phyloP scores from a whole-genome alignment of 2,329 filamentous ascomycete genomes.

The Eutypa lata region DNA sequence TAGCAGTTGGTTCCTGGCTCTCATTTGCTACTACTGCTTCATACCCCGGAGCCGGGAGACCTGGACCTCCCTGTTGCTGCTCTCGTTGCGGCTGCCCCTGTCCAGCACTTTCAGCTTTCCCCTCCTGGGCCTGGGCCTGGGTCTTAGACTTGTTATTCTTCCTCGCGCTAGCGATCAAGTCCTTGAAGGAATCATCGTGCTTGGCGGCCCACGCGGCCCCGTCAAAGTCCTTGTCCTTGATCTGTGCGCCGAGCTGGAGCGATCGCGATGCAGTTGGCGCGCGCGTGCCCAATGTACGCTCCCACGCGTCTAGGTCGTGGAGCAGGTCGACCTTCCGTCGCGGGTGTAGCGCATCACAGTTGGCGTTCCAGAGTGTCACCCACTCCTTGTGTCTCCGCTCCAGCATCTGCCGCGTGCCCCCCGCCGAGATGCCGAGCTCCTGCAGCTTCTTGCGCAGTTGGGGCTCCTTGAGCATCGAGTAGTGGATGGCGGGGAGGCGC shows the following conservation, averaged over 20 bases:
- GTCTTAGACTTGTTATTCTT: constrained; percentile 46
- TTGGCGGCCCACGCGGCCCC: constrained; percentile 69
- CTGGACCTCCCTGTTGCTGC: too few relatives aligned
- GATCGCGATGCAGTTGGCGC: constrained; percentile 39
- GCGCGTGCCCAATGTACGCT: constrained; percentile 71
- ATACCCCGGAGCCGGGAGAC: too few relatives aligned
- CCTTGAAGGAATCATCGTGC: constrained; percentile 73
- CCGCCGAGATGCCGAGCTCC: constrained; percentile 73
- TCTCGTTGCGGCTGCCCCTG: too few relatives aligned
- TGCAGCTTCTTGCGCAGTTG: constrained; percentile 75
- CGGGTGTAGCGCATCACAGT: constrained; percentile 79
- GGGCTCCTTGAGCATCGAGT: constrained; percentile 78
- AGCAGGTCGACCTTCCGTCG: constrained; percentile 69
- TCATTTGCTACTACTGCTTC: too few relatives aligned
- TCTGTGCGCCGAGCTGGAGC: constrained; percentile 41
- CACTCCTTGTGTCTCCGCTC: constrained; percentile 86
- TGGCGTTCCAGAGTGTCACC: constrained; percentile 95
- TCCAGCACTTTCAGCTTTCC: not conserved
- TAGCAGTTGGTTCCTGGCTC: too few relatives aligned
- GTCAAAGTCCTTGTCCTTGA: constrained; percentile 90
- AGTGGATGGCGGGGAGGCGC: constrained; percentile 77
- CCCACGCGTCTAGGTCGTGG: constrained; percentile 81
- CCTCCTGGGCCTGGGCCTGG: constrained; percentile 15
- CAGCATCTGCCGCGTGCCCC: constrained; percentile 66
- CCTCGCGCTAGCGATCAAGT: constrained; percentile 74